A percentile compares a stretch with the other conserved stretches of the same genome.
Evolutionary conservation across 176 grass and related monocot species (phyloP).

Genomic region (Triticum urartu): DNA sequence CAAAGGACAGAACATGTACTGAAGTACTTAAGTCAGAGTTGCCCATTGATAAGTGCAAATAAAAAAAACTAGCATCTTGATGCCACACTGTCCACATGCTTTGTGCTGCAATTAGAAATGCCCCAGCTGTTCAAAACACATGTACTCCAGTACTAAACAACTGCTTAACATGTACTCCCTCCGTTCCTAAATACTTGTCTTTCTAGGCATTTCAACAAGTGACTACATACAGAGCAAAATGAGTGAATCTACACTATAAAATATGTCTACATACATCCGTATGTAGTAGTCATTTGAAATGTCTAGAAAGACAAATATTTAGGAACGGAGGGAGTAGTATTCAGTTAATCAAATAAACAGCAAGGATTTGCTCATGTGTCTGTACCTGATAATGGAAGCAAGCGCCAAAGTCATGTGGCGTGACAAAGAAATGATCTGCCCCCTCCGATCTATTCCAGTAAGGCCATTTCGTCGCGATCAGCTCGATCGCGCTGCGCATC

Average conservation of each 20-base stretch:
- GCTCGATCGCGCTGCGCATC: conserved; percentile 83
- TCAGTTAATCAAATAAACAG: conserved; percentile 5
- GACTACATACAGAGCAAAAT: too few species aligned
- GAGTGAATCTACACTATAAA: too few species aligned
- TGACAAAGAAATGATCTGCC: conserved; percentile 94
- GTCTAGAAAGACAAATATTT: too few species aligned
- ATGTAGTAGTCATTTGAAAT: too few species aligned
- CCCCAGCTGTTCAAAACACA: background rate
- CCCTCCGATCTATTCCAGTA: conserved; percentile 93
- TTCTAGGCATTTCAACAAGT: too few species aligned
- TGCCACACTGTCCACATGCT: conserved; percentile 36
- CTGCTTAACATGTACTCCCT: background rate
- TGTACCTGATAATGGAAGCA: conserved; percentile 98
- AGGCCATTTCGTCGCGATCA: conserved; percentile 74
- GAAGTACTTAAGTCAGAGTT: conserved; percentile 19
- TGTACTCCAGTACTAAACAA: conserved; percentile 1
- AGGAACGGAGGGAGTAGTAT: too few species aligned
- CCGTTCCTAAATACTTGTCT: too few species aligned
- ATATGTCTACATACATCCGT: too few species aligned
- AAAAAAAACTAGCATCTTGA: background rate
- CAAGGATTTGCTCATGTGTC: conserved; percentile 15
- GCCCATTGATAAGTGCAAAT: conserved; percentile 11
- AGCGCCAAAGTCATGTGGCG: conserved; percentile 88
- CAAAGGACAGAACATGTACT: conserved; percentile 27
- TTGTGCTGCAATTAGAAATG: conserved; percentile 17